A percentile compares a stretch with the other conserved stretches of the same genome.
These are phyloP conservation scores for Thielaviopsis populi DNA, from an alignment of 2,329 filamentous ascomycete genomes.

Conservation along the genomic window DNA sequence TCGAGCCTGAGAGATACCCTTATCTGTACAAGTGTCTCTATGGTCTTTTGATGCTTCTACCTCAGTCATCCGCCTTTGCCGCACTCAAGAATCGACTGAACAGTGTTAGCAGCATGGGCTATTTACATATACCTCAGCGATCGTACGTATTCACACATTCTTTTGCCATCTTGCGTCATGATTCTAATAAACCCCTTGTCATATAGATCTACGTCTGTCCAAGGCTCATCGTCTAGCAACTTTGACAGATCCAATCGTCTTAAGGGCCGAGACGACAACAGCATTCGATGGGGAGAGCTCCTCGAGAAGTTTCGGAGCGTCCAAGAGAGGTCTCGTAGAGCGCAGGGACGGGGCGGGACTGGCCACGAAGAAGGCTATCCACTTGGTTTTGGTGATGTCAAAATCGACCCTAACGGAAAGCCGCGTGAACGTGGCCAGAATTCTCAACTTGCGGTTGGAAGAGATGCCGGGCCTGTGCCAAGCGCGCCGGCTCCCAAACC, in stretches of 20 bases:
- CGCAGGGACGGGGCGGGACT: constrained; percentile 44
- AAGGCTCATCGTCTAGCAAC: constrained; percentile 43
- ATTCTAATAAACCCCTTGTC: background rate
- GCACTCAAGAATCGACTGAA: constrained; percentile 93
- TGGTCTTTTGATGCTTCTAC: constrained; percentile 92
- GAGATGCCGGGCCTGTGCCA: constrained; percentile 31
- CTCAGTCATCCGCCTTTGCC: constrained; percentile 92
- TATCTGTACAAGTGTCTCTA: constrained; percentile 97
- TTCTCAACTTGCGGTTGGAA: constrained; percentile 32
- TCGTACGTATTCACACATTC: constrained; percentile 41
- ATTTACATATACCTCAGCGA: constrained; percentile 68
- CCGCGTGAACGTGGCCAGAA: constrained; percentile 31
- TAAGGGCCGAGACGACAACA: constrained; percentile 66
- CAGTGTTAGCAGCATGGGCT: constrained; percentile 92
- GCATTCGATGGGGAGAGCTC: constrained; percentile 81
- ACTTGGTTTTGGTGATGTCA: constrained; percentile 30
- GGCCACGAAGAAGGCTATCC: constrained; percentile 34
- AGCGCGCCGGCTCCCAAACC: constrained; percentile 36
- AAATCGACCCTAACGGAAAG: constrained; percentile 27
- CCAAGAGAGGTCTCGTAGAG: constrained; percentile 68
- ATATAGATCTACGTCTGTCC: constrained; percentile 28
- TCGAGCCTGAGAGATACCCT: constrained; percentile 89
- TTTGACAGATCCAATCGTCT: constrained; percentile 65
- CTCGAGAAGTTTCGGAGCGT: constrained; percentile 88
- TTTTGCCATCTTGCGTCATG: background rate